Conservation (phyloP, 805 yeast genomes). For the Zygosaccharomyces bailii region DNA sequence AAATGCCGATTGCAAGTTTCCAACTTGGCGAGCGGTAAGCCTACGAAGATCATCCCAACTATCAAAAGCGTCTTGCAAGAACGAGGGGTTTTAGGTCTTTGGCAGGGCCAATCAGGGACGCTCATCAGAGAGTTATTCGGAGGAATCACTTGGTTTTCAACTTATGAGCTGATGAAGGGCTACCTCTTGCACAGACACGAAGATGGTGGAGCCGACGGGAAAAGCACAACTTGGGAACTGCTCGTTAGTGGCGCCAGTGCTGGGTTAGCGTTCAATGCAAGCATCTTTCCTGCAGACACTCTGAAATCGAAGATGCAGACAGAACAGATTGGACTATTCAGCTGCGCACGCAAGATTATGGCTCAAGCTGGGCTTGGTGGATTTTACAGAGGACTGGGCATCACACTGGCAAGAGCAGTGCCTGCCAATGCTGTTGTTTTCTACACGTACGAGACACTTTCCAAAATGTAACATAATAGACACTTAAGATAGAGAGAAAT, state of each 20-base stretch:
- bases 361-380: constrained; percentile 62
- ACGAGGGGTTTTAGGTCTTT: constrained; percentile 68
- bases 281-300: constrained; percentile 87
- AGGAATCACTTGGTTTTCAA: constrained; percentile 91
- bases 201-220: constrained; percentile 18
- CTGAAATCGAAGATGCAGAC: constrained; percentile 79
- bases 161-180: constrained; percentile 62
- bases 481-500: constrained; percentile 1
- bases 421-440: constrained; percentile 91
- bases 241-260: constrained; percentile 81
- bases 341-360: constrained; percentile 40
- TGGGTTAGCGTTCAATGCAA: constrained; percentile 75
- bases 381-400: constrained; percentile 80
- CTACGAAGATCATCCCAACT: constrained; percentile 38
- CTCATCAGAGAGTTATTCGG: constrained; percentile 81
- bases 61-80: constrained; percentile 41
- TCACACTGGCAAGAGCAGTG: constrained; percentile 74
- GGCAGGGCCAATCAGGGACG: constrained; percentile 87
- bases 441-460: constrained; percentile 62
- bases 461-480: constrained; percentile 18
- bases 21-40: constrained; percentile 34
- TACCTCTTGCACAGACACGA: constrained; percentile 30
- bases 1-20: constrained; percentile 84
- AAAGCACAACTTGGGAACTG: constrained; percentile 48
- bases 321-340: constrained; percentile 40